Evolutionary conservation across 192 early-diverging fungal genomes (phyloP).

Genomic region (Glomus cerebriforme): DNA sequence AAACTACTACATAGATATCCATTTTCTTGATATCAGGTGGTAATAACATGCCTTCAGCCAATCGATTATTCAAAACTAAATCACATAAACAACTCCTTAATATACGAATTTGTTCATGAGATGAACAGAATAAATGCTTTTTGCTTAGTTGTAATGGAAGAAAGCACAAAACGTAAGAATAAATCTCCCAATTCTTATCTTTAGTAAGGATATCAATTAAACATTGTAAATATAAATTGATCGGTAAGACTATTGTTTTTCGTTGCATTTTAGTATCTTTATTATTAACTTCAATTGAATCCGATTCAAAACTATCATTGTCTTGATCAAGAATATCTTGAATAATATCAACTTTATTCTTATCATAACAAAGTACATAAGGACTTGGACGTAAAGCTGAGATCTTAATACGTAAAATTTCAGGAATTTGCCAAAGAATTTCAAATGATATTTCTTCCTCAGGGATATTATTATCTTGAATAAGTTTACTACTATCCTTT

Average conservation of each 20-base stretch:
- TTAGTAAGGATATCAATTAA: conserved; percentile 63
- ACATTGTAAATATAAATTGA: conserved; percentile 58
- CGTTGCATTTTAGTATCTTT: conserved; percentile 24
- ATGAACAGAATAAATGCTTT: conserved; percentile 70
- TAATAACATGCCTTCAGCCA: conserved; percentile 38
- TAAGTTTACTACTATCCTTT: background rate
- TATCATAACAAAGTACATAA: conserved; percentile 15
- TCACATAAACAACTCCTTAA: conserved; percentile 60
- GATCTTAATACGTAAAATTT: conserved; percentile 4
- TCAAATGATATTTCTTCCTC: background rate
- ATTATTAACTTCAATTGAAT: conserved; percentile 32
- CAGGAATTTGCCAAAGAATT: conserved; percentile 23
- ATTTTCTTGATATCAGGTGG: conserved; percentile 61
- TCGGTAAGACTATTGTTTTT: conserved; percentile 42
- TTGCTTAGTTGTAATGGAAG: conserved; percentile 73
- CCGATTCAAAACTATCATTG: conserved; percentile 37
- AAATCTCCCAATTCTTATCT: conserved; percentile 73
- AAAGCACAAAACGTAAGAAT: conserved; percentile 64
- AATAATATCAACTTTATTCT: background rate
- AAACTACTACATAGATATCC: conserved; percentile 66
- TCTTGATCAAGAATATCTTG: background rate
- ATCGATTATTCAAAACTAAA: conserved; percentile 51
- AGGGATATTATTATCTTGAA: background rate
- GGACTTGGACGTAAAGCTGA: conserved; percentile 20
- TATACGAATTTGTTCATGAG: conserved; percentile 51